These are phyloP conservation scores for Brettanomyces custersianus DNA, from an alignment of 805 yeast genomes.

Conservation along the genomic window DNA sequence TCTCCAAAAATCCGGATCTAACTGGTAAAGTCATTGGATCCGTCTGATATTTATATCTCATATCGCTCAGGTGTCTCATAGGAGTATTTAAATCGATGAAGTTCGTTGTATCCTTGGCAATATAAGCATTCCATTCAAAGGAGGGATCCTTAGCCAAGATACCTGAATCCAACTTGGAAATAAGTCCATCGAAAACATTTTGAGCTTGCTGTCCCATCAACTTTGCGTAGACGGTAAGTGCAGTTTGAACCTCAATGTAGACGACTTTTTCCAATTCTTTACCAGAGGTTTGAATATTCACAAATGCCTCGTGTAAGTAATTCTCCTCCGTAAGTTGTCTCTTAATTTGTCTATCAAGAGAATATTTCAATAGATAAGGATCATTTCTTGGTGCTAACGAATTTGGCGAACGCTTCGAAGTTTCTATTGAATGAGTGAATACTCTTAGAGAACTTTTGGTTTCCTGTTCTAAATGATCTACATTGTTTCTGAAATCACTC, in stretches of 20 bases:
- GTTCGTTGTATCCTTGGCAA: conserved; percentile 53
- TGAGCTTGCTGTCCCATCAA: conserved; percentile 67
- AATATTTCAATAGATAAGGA: conserved; percentile 69
- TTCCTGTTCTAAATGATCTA: conserved; percentile 57
- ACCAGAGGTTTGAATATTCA: conserved; percentile 81
- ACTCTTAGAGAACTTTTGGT: conserved; percentile 49
- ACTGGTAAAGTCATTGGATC: conserved; percentile 63
- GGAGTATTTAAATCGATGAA: conserved; percentile 58
- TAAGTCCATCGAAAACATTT: conserved; percentile 54
- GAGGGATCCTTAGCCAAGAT: conserved; percentile 69
- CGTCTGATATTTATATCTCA: conserved; percentile 57
- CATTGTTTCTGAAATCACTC: conserved; percentile 75
- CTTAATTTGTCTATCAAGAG: conserved; percentile 68
- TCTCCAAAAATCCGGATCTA: conserved; percentile 74
- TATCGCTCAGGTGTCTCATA: conserved; percentile 51
- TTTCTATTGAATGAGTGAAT: conserved; percentile 56
- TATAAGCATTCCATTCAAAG: conserved; percentile 84
- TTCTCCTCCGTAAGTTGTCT: conserved; percentile 77
- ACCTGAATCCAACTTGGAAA: conserved; percentile 58
- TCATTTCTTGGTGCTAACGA: conserved; percentile 51
- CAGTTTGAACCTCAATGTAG: conserved; percentile 76
- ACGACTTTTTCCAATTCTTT: conserved; percentile 84
- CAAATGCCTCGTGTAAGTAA: conserved; percentile 79
- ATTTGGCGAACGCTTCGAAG: conserved; percentile 40
- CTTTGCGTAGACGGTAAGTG: conserved; percentile 63